These are phyloP conservation scores for Glaciozyma antarctica DNA, from an alignment of 768 basidiomycete species.

Conservation along the genomic window DNA sequence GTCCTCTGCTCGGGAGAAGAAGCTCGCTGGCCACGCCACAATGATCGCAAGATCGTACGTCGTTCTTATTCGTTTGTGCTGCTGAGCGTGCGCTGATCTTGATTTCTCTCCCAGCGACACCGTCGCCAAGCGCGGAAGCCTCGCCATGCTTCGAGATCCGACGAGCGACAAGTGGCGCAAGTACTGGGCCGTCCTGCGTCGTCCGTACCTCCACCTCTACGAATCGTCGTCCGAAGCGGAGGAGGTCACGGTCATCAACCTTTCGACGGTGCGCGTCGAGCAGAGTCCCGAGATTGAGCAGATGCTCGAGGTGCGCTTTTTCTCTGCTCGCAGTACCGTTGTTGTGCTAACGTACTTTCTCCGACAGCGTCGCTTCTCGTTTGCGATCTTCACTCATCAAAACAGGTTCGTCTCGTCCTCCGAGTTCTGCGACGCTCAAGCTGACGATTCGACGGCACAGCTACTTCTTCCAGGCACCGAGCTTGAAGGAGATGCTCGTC, in stretches of 20 bases:
- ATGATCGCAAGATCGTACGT: slow-evolving; percentile 15
- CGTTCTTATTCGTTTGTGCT: slow-evolving; percentile 35
- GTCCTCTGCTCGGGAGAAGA: not conserved
- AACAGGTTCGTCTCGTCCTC: slow-evolving; percentile 8
- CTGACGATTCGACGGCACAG: not conserved
- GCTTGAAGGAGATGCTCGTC: slow-evolving; percentile 19
- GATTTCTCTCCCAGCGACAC: slow-evolving; percentile 51
- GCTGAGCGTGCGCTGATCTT: not conserved
- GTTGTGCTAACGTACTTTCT: not conserved
- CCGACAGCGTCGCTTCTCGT: slow-evolving; percentile 28
- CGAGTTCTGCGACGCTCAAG: too few relatives aligned
- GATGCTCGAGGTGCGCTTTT: slow-evolving; percentile 29
- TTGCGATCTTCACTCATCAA: slow-evolving; percentile 31
- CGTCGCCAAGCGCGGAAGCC: slow-evolving; percentile 69
- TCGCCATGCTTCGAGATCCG: slow-evolving; percentile 72
- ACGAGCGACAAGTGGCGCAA: slow-evolving; percentile 69
- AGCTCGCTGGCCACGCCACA: slow-evolving; percentile 7
- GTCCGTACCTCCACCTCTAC: slow-evolving; percentile 85
- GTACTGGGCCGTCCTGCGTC: slow-evolving; percentile 75
- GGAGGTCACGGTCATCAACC: slow-evolving; percentile 70
- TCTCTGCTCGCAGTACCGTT: not conserved
- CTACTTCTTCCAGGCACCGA: slow-evolving; percentile 28
- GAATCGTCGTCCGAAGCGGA: slow-evolving; percentile 72
- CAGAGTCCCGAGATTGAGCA: slow-evolving; percentile 72
- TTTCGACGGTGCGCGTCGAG: slow-evolving; percentile 74